phyloP scores from a whole-genome alignment of 2,329 filamentous ascomycete species.

The Epichloe amarillans region DNA sequence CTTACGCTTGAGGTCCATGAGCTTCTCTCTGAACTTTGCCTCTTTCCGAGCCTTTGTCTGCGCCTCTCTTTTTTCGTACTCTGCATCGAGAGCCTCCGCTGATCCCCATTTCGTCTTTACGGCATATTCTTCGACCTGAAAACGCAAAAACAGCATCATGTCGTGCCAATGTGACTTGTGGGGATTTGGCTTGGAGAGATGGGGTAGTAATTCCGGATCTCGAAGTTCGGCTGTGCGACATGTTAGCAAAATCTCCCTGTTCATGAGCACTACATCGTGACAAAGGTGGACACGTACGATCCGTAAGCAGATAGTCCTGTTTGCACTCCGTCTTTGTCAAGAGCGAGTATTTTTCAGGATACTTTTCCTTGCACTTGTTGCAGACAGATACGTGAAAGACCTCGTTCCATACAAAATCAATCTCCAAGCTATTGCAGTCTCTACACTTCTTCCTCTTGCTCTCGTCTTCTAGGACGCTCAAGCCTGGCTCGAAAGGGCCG shows the following conservation, averaged over 20 bases:
- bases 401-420: constrained; percentile 93
- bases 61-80: constrained; percentile 66
- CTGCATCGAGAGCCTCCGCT: constrained; percentile 69
- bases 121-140: constrained; percentile 89
- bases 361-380: constrained; percentile 72
- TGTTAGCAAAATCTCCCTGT: not conserved
- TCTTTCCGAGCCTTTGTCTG: constrained; percentile 81
- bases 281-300: constrained; percentile 45
- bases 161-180: constrained; percentile 95
- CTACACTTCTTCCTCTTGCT: constrained; percentile 59
- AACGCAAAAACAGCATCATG: constrained; percentile 95
- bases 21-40: constrained; percentile 78
- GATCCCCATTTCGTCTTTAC: constrained; percentile 86
- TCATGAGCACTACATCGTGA: not conserved
- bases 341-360: constrained; percentile 84
- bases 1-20: constrained; percentile 82
- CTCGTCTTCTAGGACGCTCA: constrained; percentile 58
- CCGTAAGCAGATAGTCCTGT: constrained; percentile 90
- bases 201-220: constrained; percentile 74
- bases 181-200: constrained; percentile 80
- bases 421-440: constrained; percentile 73
- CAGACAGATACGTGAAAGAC: constrained; percentile 67
- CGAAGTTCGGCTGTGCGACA: constrained; percentile 63
- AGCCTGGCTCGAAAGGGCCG: constrained; percentile 76
- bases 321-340: constrained; percentile 93